phyloP scores from a whole-genome alignment of 2,329 filamentous ascomycete species.

The Thielaviopsis musarum region DNA sequence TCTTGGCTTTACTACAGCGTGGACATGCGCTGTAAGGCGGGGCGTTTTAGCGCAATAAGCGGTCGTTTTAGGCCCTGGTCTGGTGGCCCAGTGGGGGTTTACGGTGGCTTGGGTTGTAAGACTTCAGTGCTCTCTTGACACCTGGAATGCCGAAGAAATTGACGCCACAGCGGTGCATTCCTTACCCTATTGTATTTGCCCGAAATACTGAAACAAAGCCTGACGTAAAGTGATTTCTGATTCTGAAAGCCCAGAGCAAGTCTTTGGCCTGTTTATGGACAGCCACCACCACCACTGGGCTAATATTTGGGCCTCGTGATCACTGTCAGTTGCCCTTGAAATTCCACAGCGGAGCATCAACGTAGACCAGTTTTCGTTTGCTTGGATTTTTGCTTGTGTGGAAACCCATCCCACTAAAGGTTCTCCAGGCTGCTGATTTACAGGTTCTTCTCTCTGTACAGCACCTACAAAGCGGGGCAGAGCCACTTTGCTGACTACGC shows the following conservation, averaged over 20 bases:
- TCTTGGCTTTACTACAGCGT: neutral
- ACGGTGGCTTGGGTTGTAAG: neutral
- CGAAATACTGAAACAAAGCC: neutral
- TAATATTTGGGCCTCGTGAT: neutral
- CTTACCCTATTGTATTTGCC: neutral
- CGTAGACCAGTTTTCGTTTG: neutral
- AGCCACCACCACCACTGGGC: too few species aligned
- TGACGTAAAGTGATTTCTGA: neutral
- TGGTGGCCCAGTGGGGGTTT: neutral
- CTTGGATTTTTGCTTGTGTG: neutral
- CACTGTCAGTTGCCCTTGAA: neutral
- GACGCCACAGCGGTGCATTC: neutral
- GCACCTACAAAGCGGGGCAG: neutral
- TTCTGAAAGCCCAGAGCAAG: too few species aligned
- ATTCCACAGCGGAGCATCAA: neutral
- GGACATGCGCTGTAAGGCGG: neutral
- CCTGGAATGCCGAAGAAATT: neutral
- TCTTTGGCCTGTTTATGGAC: too few species aligned
- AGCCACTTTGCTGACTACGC: slow-evolving; percentile 5
- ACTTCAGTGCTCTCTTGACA: neutral
- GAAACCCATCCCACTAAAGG: neutral
- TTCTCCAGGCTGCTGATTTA: neutral
- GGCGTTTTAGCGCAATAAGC: neutral
- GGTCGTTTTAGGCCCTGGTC: neutral
- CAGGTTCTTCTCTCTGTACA: neutral